These are phyloP conservation scores for Paraphoma sp. DNA, from an alignment of 2,329 filamentous ascomycete genomes.

Conservation along the genomic window DNA sequence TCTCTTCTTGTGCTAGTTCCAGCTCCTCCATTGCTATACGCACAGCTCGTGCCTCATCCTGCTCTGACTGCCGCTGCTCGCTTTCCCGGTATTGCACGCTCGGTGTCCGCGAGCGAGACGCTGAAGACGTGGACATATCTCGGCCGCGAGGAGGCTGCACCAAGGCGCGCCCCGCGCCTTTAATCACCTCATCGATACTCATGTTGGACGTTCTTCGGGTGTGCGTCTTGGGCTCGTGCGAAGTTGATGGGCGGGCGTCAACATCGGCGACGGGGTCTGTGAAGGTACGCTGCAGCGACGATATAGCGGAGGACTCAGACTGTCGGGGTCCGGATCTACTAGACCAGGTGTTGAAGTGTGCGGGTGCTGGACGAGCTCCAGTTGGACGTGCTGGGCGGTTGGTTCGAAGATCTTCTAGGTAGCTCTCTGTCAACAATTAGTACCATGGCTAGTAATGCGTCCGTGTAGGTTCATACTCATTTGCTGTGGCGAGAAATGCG, in stretches of 20 bases:
- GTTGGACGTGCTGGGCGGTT: constrained; percentile 72
- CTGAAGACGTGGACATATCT: constrained; percentile 49
- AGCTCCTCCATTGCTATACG: constrained; percentile 77
- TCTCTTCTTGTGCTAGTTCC: constrained; percentile 68
- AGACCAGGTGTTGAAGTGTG: constrained; percentile 52
- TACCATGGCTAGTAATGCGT: constrained; percentile 13
- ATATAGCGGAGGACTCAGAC: constrained; percentile 32
- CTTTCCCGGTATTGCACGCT: constrained; percentile 73
- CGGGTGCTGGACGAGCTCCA: constrained; percentile 71
- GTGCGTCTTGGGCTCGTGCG: constrained; percentile 34
- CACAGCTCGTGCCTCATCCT: constrained; percentile 75
- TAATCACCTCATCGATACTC: constrained; percentile 36
- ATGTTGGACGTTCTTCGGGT: constrained; percentile 37
- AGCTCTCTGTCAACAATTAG: constrained; percentile 62
- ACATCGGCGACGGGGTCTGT: constrained; percentile 31
- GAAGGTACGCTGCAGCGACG: constrained; percentile 33
- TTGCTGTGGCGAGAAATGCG: constrained; percentile 46
- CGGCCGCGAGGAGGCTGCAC: constrained; percentile 49
- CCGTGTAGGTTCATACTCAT: constrained; percentile 41
- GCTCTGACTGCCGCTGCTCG: constrained; percentile 79
- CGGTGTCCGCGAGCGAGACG: constrained; percentile 57
- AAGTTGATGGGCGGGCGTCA: constrained; percentile 24
- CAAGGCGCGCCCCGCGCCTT: constrained; percentile 37
- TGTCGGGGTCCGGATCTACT: constrained; percentile 31
- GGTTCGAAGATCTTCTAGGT: constrained; percentile 73